These are phyloP conservation scores for Durio zibethinus DNA, from an alignment of 345 rosid genomes.

Conservation along the genomic window DNA sequence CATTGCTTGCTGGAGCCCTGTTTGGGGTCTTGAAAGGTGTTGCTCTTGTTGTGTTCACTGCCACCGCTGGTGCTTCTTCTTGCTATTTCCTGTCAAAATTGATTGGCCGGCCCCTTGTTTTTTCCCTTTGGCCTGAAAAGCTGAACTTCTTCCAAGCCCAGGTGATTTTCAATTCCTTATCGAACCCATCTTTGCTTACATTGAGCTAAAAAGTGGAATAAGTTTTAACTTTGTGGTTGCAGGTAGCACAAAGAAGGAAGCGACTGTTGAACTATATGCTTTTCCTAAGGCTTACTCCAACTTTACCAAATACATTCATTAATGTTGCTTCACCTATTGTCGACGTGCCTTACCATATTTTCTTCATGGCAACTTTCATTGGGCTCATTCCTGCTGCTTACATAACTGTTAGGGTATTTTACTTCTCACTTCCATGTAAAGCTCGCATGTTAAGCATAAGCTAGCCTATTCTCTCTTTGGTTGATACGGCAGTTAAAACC, in stretches of 20 bases:
- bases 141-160: conserved; percentile 82
- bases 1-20: conserved; percentile 90
- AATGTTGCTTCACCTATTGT: conserved; percentile 94
- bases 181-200: background rate
- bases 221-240: conserved; percentile 20
- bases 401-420: conserved; percentile 78
- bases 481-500: background rate
- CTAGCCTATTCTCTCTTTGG: background rate
- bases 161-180: conserved; percentile 39
- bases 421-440: background rate
- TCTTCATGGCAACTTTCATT: conserved; percentile 71
- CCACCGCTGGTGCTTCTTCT: conserved; percentile 97
- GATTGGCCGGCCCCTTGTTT: conserved; percentile 77
- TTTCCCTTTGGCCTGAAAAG: conserved; percentile 89
- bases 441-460: background rate
- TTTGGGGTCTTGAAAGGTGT: conserved; percentile 88
- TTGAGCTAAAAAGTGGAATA: conserved; percentile 3
- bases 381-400: conserved; percentile 93
- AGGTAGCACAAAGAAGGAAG: conserved; percentile 77
- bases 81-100: conserved; percentile 82
- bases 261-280: conserved; percentile 79
- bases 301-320: conserved; percentile 86
- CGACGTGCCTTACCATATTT: conserved; percentile 82
- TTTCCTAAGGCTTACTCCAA: conserved; percentile 86
- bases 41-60: conserved; percentile 75